Evolutionary conservation across 352 stramenopile genomes (phyloP).

Genomic region (Lagenidium sp.): DNA sequence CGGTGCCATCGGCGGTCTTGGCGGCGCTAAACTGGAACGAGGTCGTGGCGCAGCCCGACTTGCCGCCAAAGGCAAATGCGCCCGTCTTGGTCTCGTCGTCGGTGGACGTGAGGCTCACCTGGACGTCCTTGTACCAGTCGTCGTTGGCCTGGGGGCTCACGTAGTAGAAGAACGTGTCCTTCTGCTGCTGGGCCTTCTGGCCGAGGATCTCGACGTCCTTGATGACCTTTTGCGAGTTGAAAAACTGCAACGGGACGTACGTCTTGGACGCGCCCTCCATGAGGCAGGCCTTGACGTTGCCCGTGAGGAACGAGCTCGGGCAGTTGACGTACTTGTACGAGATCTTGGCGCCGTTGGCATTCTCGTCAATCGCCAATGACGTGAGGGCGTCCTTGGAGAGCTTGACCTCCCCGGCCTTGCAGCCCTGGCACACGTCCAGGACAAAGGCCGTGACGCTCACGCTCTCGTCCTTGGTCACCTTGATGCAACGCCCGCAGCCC

Average conservation of each 20-base stretch:
- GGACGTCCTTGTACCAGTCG: constrained; percentile 54
- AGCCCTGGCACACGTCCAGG: constrained; percentile 55
- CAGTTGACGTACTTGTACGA: constrained; percentile 58
- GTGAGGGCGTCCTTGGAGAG: constrained; percentile 39
- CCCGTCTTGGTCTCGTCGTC: constrained; percentile 43
- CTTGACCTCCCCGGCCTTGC: constrained; percentile 31
- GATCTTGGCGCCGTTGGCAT: constrained; percentile 39
- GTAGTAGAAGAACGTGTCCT: constrained; percentile 52
- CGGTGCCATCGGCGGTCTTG: constrained; percentile 34
- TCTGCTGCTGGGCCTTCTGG: constrained; percentile 32
- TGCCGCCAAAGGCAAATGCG: constrained; percentile 48
- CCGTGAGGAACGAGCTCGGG: constrained; percentile 41
- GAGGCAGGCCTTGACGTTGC: constrained; percentile 68
- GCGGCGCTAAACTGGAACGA: constrained; percentile 57
- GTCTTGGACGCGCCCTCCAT: constrained; percentile 74
- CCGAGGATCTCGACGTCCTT: constrained; percentile 45
- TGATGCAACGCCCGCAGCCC: constrained; percentile 66
- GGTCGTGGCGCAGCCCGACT: constrained; percentile 46
- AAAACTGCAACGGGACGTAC: constrained; percentile 80
- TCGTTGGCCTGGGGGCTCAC: constrained; percentile 34
- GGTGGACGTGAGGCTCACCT: constrained; percentile 43
- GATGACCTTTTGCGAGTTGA: constrained; percentile 73
- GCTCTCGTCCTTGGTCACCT: constrained; percentile 39
- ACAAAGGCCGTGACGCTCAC: constrained; percentile 52
- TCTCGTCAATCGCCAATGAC: constrained; percentile 30